Evolutionary conservation across 2,329 filamentous ascomycete genomes (phyloP).

Genomic region (Fusarium palustre): DNA sequence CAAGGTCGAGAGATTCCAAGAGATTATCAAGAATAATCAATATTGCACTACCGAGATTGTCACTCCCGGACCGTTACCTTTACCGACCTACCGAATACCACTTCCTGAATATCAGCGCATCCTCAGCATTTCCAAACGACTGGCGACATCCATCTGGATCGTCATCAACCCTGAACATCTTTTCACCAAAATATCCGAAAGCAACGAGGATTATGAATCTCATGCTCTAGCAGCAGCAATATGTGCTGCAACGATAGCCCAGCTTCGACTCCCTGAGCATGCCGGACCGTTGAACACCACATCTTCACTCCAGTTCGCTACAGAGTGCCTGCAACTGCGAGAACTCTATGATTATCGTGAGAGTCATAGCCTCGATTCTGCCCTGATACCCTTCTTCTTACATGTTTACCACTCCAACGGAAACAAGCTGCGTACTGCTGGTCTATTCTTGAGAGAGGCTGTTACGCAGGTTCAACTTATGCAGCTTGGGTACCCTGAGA

Average conservation of each 20-base stretch:
- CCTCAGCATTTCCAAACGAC: conserved; percentile 37
- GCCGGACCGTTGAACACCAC: conserved; percentile 20
- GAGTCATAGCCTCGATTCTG: conserved; percentile 30
- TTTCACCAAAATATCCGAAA: conserved; percentile 23
- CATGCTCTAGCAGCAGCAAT: conserved; percentile 43
- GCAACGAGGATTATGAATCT: conserved; percentile 37
- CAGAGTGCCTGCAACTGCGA: conserved; percentile 34
- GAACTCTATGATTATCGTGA: conserved; percentile 45
- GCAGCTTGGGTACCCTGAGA: conserved; percentile 39
- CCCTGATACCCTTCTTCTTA: conserved; percentile 46
- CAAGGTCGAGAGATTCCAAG: conserved; percentile 33
- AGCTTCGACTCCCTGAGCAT: conserved; percentile 44
- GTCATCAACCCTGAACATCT: conserved; percentile 41
- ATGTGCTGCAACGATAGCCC: conserved; percentile 46
- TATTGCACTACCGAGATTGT: background rate
- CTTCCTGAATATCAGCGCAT: conserved; percentile 39
- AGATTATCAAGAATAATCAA: conserved; percentile 20
- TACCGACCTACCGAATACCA: conserved; percentile 27
- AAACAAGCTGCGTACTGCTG: conserved; percentile 45
- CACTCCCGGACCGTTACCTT: background rate
- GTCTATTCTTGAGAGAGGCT: conserved; percentile 41
- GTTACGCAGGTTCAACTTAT: conserved; percentile 44
- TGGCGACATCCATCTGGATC: conserved; percentile 43
- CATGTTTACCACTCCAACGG: conserved; percentile 48
- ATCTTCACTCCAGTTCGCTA: conserved; percentile 33